Conservation (phyloP, 108 stramenopile genomes). For the Discostella stelligeroides region DNA sequence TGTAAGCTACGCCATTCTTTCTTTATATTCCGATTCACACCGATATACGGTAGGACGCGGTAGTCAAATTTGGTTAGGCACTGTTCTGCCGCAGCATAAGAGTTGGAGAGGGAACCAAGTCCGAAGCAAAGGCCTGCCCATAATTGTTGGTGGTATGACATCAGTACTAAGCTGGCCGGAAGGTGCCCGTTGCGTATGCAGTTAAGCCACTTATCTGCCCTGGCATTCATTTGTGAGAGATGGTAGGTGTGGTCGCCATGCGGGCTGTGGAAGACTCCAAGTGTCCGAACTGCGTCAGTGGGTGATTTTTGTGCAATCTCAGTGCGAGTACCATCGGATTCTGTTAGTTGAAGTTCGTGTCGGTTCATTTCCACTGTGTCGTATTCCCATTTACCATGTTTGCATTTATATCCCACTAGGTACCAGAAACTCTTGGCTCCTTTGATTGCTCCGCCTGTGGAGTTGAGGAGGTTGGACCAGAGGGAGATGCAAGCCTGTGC, state of each 20-base stretch:
- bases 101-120: no score
- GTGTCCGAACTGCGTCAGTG: not conserved
- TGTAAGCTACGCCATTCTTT: no score
- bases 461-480: not conserved
- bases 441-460: slow-evolving; percentile 1
- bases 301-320: not conserved
- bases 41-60: no score
- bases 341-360: not conserved
- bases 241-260: not conserved
- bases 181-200: no score
- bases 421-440: no score
- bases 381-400: not conserved
- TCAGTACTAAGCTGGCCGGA: no score
- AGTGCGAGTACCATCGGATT: not conserved
- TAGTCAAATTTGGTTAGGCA: no score
- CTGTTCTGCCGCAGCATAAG: no score
- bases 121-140: not conserved
- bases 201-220: not conserved
- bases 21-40: no score
- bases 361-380: not conserved
- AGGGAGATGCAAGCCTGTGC: no score
- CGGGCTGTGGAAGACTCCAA: not conserved
- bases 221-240: not conserved
- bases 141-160: not conserved
- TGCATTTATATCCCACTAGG: no score